Evolutionary conservation across 352 stramenopile genomes (phyloP).

Genomic region (Blastocystis sp.): DNA sequence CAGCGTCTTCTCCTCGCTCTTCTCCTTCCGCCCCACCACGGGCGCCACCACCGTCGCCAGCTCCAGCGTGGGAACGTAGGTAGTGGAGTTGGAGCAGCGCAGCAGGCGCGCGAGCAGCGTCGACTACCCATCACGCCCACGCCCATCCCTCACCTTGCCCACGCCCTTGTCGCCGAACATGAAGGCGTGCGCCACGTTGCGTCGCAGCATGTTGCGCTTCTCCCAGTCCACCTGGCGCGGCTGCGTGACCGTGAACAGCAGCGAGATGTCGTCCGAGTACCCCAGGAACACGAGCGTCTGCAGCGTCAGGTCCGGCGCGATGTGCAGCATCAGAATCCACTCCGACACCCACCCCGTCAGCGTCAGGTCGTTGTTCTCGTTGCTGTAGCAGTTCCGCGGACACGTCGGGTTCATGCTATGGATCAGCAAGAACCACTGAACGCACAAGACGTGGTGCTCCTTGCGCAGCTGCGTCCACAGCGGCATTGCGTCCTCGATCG

Average conservation of each 20-base stretch:
- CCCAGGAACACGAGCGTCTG: slow-evolving; percentile 20
- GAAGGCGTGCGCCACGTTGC: slow-evolving; percentile 61
- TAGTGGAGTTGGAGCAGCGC: neutral
- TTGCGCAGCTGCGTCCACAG: neutral
- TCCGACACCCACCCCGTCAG: slow-evolving; percentile 31
- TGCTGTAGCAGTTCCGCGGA: slow-evolving; percentile 29
- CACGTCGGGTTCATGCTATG: slow-evolving; percentile 43
- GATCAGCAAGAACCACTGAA: neutral
- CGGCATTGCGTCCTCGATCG: neutral
- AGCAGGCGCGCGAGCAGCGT: slow-evolving; percentile 16
- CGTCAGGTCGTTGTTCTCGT: slow-evolving; percentile 62
- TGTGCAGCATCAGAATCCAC: slow-evolving; percentile 44
- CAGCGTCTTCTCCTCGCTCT: slow-evolving; percentile 50
- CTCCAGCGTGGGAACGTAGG: slow-evolving; percentile 3
- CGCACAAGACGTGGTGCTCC: neutral
- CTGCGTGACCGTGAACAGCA: slow-evolving; percentile 57
- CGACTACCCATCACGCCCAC: neutral
- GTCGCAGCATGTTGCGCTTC: slow-evolving; percentile 9
- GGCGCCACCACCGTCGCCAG: slow-evolving; percentile 53
- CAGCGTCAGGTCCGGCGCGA: slow-evolving; percentile 22
- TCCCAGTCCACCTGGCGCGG: slow-evolving; percentile 46
- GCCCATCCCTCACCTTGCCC: neutral
- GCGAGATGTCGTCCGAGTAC: slow-evolving; percentile 6
- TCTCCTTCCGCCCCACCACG: slow-evolving; percentile 16
- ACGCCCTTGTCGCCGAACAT: slow-evolving; percentile 36